Conservation (phyloP, 2,329 filamentous ascomycete species). For the Penicillium sp. region DNA sequence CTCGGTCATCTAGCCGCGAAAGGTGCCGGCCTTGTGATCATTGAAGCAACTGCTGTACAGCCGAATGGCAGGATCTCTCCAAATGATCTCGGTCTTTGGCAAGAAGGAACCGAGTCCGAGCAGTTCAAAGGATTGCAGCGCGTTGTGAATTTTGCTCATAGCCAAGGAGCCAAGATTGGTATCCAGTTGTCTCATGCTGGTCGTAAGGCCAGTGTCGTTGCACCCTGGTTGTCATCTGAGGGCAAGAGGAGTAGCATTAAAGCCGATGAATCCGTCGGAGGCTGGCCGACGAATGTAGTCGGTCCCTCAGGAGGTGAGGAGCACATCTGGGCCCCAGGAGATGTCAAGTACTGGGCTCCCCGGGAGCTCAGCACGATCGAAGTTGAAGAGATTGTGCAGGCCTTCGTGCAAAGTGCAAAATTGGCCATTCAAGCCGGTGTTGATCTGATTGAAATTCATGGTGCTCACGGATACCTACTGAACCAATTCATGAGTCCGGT, state of each 20-base stretch:
- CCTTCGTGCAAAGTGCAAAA: slow-evolving; percentile 59
- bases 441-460: slow-evolving; percentile 76
- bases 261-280: slow-evolving; percentile 52
- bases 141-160: slow-evolving; percentile 74
- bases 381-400: slow-evolving; percentile 62
- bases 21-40: slow-evolving; percentile 69
- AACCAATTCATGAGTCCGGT: slow-evolving; percentile 68
- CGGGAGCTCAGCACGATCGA: slow-evolving; percentile 66
- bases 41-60: slow-evolving; percentile 75
- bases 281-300: slow-evolving; percentile 54
- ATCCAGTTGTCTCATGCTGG: slow-evolving; percentile 84
- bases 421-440: slow-evolving; percentile 67
- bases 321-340: slow-evolving; percentile 61
- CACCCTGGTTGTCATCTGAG: slow-evolving; percentile 45
- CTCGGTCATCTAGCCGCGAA: slow-evolving; percentile 73
- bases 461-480: slow-evolving; percentile 74
- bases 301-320: slow-evolving; percentile 42
- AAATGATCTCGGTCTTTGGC: slow-evolving; percentile 63
- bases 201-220: slow-evolving; percentile 56
- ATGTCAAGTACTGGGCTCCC: slow-evolving; percentile 59
- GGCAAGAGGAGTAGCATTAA: slow-evolving; percentile 20
- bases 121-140: slow-evolving; percentile 69
- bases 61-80: slow-evolving; percentile 80
- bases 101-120: slow-evolving; percentile 55
- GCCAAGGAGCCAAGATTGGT: slow-evolving; percentile 70